Base-by-base conservation (phyloP, 768 basidiomycete species). In the Roridomyces roridus region DNA sequence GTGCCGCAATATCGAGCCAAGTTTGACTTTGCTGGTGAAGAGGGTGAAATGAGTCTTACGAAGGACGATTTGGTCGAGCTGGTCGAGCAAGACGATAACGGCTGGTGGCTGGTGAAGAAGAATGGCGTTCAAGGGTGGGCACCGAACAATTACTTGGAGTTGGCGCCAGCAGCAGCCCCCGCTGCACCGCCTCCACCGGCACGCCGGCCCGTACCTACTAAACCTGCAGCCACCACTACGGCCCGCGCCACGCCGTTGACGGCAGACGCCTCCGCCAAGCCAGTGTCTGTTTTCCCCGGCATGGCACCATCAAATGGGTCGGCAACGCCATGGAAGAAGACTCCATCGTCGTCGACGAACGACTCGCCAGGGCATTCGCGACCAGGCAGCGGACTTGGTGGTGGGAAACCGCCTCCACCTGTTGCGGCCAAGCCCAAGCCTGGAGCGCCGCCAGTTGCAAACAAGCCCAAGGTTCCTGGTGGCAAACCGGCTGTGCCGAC, bases 21-120 rank as follows among this genome's bases (percentile, higher is more conserved):
- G 62, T 99, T 89, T 72, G 84, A 88, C n/a, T 99, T 99, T 68
- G 81, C 87, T 34, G 96, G 95, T 2, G 92, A 98, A 72, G 88
- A 89, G 29, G 96, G 96, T 12, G 97, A 99, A 72, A 88, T 98
- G 81, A 77, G 86, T 6, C 72, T 99, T 47, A 83, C 81, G 63
- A 98, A 98, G 72, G 97, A 95, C 65, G 97, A 98, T 57, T 55
- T 91, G 3, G 92, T 98, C 1, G 96, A 98, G 74, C 77, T 98
- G 18, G 79, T 95, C 28, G 89, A 96, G 77, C 94, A 97, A 68
- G 88, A 95, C 60, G 86, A 95, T 57, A 96, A 96, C 65, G 97
- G 96, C 3, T 99, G 97, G 97, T 98, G 97, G 96, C 80, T 97
- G 28, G 89, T 98, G 53, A 92, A 89, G 80, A 94, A 90, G 72